Base-by-base conservation (phyloP, 2,329 filamentous ascomycete species). In the Exophiala bonariae region DNA sequence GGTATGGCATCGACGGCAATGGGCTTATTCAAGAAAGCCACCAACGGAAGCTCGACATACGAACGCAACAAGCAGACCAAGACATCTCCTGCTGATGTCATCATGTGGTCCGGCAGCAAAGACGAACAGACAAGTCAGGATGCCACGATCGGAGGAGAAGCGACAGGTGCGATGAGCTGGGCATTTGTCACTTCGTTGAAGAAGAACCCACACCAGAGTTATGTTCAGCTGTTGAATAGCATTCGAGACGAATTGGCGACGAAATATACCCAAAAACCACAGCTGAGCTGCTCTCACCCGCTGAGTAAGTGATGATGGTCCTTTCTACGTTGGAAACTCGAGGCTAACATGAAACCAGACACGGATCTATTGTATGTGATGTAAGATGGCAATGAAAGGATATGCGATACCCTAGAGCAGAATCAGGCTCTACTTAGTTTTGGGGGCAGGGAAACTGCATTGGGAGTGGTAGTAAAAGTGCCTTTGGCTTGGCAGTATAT, bases 81-180 rank as follows among this genome's bases (percentile, higher is more conserved):
- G 74, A 97, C 93, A 13, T 93, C 87, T 44, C 86, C 91, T 1
- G 93, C 93, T 32, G 93, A 99, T 69, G 93, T 99, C 23, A 82
- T 99, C 65, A 95, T 96, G 88, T 96, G 91, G 87, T 95, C 89
- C 52, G 93, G 93, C 47, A 95, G 89, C 73, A 96, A 96, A 71
- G 93, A 99, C 65, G 82, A 85, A 52, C 93, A 97, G 71, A 99
- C 93, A 60, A 95, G 90, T 49, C 87, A 89, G 71, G 93, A 99
- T 67, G 91, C 93, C 10, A 87, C 83, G 20, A 96, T 97, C 58
- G 82, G 79, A 34, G 83, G 89, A 47, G 80, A 96, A 71, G 92
- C 93, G 26, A 99, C 93, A 0, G 93, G 93, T 45, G 93, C 93
- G 68, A 97, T 99, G 93, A 96, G 90, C 3, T 96, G 87, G 83